Base-by-base conservation (phyloP, 176 grass and related monocot species). In the Lolium multiflorum region DNA sequence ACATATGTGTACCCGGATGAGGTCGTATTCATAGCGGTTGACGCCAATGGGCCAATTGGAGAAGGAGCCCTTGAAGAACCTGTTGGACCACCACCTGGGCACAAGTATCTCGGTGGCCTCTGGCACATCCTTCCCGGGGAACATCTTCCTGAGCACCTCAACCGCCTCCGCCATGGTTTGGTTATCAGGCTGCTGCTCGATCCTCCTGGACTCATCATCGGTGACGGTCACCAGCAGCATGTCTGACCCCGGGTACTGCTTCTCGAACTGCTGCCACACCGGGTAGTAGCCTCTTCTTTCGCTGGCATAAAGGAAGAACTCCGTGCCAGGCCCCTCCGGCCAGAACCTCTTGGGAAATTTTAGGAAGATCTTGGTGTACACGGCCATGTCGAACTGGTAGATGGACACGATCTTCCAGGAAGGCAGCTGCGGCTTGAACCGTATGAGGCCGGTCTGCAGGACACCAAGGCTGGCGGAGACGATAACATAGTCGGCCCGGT, bases 61-160 rank as follows among this genome's bases (percentile, higher is more conserved):
- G 18, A 58, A 58, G 18, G 18, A 20, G 56, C 56, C 56, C 56
- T 18, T 58, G 56, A n/a, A 58, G 18, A 58, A 58, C 56, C 56
- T 58, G 56, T 58, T 20, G 18, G 56, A 58, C 56, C 56, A 58
- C 56, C 56, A 58, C 1, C 56, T 91, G 0, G 89, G 91, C 6
- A 95, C 86, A 9, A 81, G 66, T 25, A 95, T 89, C 43, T 95
- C 91, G 0, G 86, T 93, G 4, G 91, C 86, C 4, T 93, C 80
- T 0, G 91, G 93, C 17, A 93, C 88, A 18, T 91, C 64, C 57
- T 82, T 28, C 3, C 59, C 59, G 1, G 21, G 59, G 21, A 25
- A 62, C 59, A 62, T 62, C 21, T 25, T 62, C 21, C 21, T 62
- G 3, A 62, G 59, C 9, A 62, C 59, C 59, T 62, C 59, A n/a